phyloP scores from a whole-genome alignment of 805 yeast species.

The Candida krabiensis region DNA sequence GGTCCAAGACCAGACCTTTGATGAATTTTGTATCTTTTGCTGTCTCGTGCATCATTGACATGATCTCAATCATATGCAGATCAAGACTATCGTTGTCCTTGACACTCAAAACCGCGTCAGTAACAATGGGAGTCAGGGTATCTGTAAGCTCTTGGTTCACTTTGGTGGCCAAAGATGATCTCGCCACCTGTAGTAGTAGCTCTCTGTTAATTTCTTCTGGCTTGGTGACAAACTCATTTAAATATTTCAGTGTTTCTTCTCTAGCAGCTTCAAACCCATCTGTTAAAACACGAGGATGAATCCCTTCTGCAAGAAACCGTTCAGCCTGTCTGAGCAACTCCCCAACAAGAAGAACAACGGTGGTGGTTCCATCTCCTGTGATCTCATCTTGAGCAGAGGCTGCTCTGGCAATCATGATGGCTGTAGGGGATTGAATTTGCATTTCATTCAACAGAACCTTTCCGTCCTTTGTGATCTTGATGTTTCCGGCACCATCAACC shows the following conservation, averaged over 20 bases:
- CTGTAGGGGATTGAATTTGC: conserved; percentile 94
- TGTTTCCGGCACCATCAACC: conserved; percentile 95
- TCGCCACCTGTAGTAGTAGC: conserved; percentile 85
- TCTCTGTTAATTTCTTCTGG: conserved; percentile 73
- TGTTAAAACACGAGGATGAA: conserved; percentile 90
- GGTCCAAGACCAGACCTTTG: conserved; percentile 91
- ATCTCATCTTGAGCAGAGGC: conserved; percentile 99
- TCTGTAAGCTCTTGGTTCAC: conserved; percentile 75
- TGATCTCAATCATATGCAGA: conserved; percentile 95
- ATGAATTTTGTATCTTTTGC: conserved; percentile 82
- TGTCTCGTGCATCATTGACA: conserved; percentile 94
- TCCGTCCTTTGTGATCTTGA: conserved; percentile 96
- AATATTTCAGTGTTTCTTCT: conserved; percentile 64
- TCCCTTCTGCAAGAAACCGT: conserved; percentile 86
- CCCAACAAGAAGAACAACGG: conserved; percentile 92
- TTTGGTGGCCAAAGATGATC: conserved; percentile 86
- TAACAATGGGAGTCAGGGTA: conserved; percentile 87
- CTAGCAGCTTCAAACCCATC: conserved; percentile 95
- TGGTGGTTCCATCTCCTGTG: conserved; percentile 99
- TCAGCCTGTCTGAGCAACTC: conserved; percentile 94
- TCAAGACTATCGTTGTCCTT: conserved; percentile 59
- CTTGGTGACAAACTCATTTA: conserved; percentile 63
- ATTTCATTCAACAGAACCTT: conserved; percentile 89
- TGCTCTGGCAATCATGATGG: conserved; percentile 91
- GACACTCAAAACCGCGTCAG: conserved; percentile 91